Percentiles rank a stretch among this genome's conserved stretches.
Evolutionary conservation across 345 rosid species (phyloP).

Genomic region (Reutealis trisperma): DNA sequence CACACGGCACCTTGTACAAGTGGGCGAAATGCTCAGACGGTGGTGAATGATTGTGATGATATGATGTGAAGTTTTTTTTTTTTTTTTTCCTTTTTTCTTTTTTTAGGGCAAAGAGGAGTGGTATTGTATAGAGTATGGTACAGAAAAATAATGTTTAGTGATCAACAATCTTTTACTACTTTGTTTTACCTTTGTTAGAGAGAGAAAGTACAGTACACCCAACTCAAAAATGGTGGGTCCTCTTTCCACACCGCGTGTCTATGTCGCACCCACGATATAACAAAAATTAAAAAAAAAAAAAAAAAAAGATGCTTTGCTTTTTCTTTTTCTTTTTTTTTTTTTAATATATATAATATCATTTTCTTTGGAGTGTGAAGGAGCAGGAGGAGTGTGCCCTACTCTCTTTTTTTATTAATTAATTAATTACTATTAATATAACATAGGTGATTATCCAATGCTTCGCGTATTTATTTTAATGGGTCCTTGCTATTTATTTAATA

Average conservation of each 20-base stretch:
- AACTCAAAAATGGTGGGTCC: slow-evolving; percentile 22
- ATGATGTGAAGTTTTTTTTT: neutral
- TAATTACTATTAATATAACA: too few species aligned
- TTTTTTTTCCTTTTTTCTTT: neutral
- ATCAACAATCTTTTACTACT: slow-evolving; percentile 9
- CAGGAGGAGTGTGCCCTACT: too few species aligned
- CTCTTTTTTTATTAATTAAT: too few species aligned
- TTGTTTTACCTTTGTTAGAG: slow-evolving; percentile 1
- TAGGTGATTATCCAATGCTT: neutral
- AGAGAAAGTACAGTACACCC: slow-evolving; percentile 4
- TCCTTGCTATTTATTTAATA: slow-evolving; percentile 5
- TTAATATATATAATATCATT: too few species aligned
- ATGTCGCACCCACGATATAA: slow-evolving; percentile 15
- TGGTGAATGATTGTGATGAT: neutral
- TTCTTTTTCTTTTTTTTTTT: neutral
- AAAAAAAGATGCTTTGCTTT: slow-evolving; percentile 2
- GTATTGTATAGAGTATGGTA: neutral
- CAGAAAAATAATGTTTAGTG: neutral
- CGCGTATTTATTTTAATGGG: slow-evolving; percentile 2
- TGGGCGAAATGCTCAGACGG: neutral
- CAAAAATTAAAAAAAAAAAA: neutral
- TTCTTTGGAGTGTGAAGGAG: neutral
- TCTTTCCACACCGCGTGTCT: slow-evolving; percentile 14
- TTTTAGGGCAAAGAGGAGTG: neutral
- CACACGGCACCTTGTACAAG: neutral